A percentile compares a stretch with the other conserved stretches of the same genome.
phyloP scores from a whole-genome alignment of 495 filamentous ascomycete genomes.

The Penicillium diatomitis region DNA sequence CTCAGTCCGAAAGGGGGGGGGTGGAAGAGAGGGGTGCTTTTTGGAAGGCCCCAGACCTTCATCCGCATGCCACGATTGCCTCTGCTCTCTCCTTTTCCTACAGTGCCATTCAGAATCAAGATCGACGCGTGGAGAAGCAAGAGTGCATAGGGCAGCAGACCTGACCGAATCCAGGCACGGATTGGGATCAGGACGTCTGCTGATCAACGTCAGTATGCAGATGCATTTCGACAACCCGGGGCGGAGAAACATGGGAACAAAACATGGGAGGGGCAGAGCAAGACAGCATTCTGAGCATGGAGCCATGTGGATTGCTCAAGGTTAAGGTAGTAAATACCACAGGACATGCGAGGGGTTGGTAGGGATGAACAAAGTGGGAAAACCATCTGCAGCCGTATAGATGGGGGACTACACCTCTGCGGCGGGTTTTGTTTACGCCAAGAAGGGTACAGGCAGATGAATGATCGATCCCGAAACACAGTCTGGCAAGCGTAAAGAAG shows the following conservation, averaged over 20 bases:
- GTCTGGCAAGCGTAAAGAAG: no score
- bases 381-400: no score
- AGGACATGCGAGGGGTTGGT: no score
- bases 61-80: conserved; percentile 19
- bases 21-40: conserved; percentile 4
- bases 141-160: conserved; percentile 15
- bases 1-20: no score
- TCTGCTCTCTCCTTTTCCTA: conserved; percentile 1
- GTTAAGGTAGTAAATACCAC: no score
- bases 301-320: no score
- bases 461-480: no score
- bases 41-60: conserved; percentile 3
- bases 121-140: conserved; percentile 7
- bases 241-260: conserved; percentile 6
- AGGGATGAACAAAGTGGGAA: no score
- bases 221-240: background rate
- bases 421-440: no score
- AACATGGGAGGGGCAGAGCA: background rate
- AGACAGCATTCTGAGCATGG: no score
- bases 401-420: no score
- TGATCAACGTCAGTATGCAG: conserved; percentile 12
- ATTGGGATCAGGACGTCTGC: conserved; percentile 12
- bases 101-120: conserved; percentile 3
- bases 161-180: conserved; percentile 8
- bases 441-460: no score